A percentile compares a stretch with the other conserved stretches of the same genome.
These are phyloP conservation scores for Bocquillonia castaneifolia DNA, from an alignment of 441 rosid genomes.

Conservation along the genomic window DNA sequence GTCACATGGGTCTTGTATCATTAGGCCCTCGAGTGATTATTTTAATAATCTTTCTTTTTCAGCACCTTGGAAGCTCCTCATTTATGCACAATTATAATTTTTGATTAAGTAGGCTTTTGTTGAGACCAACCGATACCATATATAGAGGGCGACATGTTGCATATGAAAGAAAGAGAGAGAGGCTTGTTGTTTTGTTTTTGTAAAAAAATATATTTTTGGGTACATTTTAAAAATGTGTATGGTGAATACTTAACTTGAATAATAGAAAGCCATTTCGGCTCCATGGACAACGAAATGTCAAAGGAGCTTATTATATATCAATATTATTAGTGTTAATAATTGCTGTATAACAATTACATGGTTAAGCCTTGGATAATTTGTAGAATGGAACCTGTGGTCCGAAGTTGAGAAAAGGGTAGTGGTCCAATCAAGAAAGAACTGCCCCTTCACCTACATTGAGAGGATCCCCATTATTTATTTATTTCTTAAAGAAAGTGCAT, in stretches of 20 bases:
- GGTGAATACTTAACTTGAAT: no score
- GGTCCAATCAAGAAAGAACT: slow-evolving; percentile 17
- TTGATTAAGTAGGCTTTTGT: slow-evolving; percentile 14
- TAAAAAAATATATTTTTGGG: background rate
- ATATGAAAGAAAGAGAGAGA: slow-evolving; percentile 8
- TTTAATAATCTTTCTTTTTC: slow-evolving; percentile 24
- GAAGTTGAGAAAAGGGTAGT: slow-evolving; percentile 4
- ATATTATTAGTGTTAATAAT: background rate
- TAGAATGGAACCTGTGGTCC: slow-evolving; percentile 6
- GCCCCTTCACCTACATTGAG: background rate
- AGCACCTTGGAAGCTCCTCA: slow-evolving; percentile 26
- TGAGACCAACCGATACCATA: slow-evolving; percentile 16
- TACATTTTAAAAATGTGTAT: background rate
- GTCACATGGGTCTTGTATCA: slow-evolving; percentile 56
- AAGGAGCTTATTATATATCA: background rate
- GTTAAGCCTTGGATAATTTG: background rate
- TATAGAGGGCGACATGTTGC: slow-evolving; percentile 27
- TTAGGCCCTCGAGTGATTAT: slow-evolving; percentile 41
- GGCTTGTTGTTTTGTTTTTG: background rate
- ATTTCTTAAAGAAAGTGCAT: no score
- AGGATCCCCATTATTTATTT: background rate
- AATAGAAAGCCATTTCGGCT: slow-evolving; percentile 6
- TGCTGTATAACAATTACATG: background rate
- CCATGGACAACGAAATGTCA: background rate
- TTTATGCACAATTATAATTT: background rate